A percentile compares a stretch with the other conserved stretches of the same genome.
phyloP scores from a whole-genome alignment of 2,329 filamentous ascomycete species.

The Calonectria multiphialidica region DNA sequence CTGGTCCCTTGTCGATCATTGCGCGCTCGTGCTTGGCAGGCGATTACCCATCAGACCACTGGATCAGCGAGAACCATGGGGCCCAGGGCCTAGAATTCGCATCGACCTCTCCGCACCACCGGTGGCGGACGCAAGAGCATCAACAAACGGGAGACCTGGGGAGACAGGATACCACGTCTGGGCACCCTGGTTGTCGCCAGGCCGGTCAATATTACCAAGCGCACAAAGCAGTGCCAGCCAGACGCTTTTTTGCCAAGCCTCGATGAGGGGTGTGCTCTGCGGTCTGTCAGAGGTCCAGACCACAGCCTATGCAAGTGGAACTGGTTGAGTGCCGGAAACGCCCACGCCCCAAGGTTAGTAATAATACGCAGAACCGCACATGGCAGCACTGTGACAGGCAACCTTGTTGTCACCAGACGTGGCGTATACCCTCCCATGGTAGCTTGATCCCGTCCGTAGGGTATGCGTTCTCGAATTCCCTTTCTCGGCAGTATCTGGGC shows the following conservation, averaged over 20 bases:
- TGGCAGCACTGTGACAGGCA: background rate
- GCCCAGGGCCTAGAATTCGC: conserved; percentile 21
- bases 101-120: conserved; percentile 21
- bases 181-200: background rate
- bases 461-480: conserved; percentile 28
- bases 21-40: conserved; percentile 14
- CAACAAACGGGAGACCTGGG: background rate
- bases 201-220: conserved; percentile 4
- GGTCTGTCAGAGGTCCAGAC: conserved; percentile 17
- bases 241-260: conserved; percentile 2
- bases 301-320: background rate
- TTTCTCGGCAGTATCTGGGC: conserved; percentile 12
- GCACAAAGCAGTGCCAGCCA: background rate
- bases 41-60: conserved; percentile 18
- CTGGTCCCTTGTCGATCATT: conserved; percentile 19
- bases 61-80: conserved; percentile 12
- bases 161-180: background rate
- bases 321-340: conserved; percentile 2
- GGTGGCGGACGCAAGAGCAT: conserved; percentile 18
- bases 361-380: background rate
- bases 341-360: background rate
- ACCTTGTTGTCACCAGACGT: conserved; percentile 14
- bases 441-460: background rate
- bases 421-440: conserved; percentile 1
- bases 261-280: conserved; percentile 6